Conservation (phyloP, 2,329 filamentous ascomycete species). For the Magnaporthiopsis poae region DNA sequence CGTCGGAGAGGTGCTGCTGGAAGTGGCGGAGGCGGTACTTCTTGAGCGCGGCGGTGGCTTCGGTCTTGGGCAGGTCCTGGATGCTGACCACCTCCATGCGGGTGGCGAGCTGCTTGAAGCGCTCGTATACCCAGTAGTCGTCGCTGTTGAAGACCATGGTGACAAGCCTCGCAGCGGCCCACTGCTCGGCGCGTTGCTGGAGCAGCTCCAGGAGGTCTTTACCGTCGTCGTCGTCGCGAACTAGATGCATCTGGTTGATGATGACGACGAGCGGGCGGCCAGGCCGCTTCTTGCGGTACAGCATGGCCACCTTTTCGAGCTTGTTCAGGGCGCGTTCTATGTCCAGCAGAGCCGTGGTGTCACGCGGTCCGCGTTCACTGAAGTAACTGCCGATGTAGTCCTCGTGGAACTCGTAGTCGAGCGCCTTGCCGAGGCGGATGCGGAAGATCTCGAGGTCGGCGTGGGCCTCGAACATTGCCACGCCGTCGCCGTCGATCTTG, state of each 20-base stretch:
- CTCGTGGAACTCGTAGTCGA: conserved; percentile 95
- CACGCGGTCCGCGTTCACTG: conserved; percentile 82
- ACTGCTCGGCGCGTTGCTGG: conserved; percentile 90
- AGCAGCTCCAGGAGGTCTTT: conserved; percentile 85
- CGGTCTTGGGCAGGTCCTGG: conserved; percentile 66
- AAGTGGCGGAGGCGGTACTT: conserved; percentile 75
- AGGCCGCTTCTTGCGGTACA: conserved; percentile 45
- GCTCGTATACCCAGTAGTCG: conserved; percentile 97
- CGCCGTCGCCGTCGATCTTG: conserved; percentile 77
- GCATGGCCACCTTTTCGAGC: conserved; percentile 84
- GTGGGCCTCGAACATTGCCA: conserved; percentile 94
- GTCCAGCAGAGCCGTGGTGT: conserved; percentile 83
- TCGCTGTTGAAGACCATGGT: conserved; percentile 93
- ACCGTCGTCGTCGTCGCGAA: conserved; percentile 87
- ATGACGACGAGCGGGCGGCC: conserved; percentile 76
- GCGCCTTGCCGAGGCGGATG: conserved; percentile 78
- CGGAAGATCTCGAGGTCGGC: conserved; percentile 92
- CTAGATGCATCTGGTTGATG: conserved; percentile 84
- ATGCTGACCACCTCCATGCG: conserved; percentile 90
- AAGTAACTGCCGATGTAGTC: conserved; percentile 97
- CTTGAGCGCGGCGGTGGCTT: conserved; percentile 66
- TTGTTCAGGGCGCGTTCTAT: conserved; percentile 97
- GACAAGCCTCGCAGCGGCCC: conserved; percentile 83
- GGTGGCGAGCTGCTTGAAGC: conserved; percentile 82
- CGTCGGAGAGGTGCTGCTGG: conserved; percentile 43